phyloP scores from a whole-genome alignment of 495 filamentous ascomycete species.

The Cenococcum geophilum region DNA sequence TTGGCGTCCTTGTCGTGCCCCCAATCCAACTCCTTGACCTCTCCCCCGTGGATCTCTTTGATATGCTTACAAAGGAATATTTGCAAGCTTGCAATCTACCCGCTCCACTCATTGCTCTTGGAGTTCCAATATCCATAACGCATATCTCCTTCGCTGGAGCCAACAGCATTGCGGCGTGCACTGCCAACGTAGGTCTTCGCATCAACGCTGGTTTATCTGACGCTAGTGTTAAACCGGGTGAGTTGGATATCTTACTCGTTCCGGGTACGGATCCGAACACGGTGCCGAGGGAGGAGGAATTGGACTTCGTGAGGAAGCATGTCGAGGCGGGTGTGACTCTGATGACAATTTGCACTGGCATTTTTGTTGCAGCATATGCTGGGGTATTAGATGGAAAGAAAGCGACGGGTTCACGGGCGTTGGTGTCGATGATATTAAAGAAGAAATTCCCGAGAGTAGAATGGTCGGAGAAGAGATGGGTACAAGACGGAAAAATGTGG shows the following conservation, averaged over 20 bases:
- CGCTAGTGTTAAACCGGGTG: constrained; percentile 18
- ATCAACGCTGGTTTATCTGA: constrained; percentile 18
- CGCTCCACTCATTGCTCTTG: constrained; percentile 15
- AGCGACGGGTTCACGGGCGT: constrained; percentile 16
- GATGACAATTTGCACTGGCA: constrained; percentile 22
- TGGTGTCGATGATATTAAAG: constrained; percentile 8
- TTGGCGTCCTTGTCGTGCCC: constrained; percentile 26
- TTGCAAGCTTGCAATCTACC: constrained; percentile 25
- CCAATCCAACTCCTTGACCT: constrained; percentile 31
- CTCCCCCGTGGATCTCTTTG: constrained; percentile 30
- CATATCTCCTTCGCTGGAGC: constrained; percentile 17
- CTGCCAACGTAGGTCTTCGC: constrained; percentile 8
- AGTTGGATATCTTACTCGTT: constrained; percentile 25
- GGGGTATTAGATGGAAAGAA: constrained; percentile 26
- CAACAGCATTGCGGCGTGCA: constrained; percentile 2
- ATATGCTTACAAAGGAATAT: constrained; percentile 22
- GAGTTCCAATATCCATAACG: constrained; percentile 18
- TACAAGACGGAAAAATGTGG: constrained; percentile 20
- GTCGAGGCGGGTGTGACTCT: constrained; percentile 19
- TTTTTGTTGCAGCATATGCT: constrained; percentile 23
- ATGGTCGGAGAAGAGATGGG: constrained; percentile 23
- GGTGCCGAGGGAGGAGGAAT: constrained; percentile 12
- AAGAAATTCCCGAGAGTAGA: constrained; percentile 17
- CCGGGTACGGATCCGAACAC: constrained; percentile 20
- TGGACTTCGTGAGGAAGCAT: constrained; percentile 23